A percentile compares a stretch with the other conserved stretches of the same genome.
Evolutionary conservation across 2,329 filamentous ascomycete species (phyloP).

Genomic region (Pyrenophora teres): DNA sequence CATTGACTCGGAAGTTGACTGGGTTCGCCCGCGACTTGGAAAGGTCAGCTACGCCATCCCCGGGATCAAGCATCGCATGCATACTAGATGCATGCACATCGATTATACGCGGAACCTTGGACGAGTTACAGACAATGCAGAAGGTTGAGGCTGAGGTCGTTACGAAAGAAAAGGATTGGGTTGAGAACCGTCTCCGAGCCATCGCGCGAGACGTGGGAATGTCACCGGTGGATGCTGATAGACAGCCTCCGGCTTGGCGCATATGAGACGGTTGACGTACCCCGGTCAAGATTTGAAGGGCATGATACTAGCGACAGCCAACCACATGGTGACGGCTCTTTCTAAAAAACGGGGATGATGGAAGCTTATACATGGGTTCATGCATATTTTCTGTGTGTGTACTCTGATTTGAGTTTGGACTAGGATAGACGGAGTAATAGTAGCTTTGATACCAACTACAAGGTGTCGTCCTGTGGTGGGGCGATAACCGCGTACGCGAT

Average conservation of each 20-base stretch:
- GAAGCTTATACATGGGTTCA: no score
- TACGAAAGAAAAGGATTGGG: slow-evolving; percentile 41
- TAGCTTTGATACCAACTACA: no score
- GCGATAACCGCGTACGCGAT: no score
- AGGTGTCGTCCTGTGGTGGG: no score
- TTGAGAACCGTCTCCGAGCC: slow-evolving; percentile 38
- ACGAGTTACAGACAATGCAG: slow-evolving; percentile 44
- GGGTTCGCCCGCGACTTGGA: slow-evolving; percentile 39
- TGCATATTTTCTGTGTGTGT: no score
- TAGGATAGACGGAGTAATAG: no score
- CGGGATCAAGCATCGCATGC: slow-evolving; percentile 41
- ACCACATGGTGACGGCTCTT: background rate
- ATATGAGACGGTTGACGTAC: slow-evolving; percentile 8
- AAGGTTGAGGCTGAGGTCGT: slow-evolving; percentile 39
- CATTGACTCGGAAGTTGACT: slow-evolving; percentile 42
- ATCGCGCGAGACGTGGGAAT: slow-evolving; percentile 30
- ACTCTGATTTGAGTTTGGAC: no score
- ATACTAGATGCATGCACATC: slow-evolving; percentile 38
- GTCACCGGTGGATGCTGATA: slow-evolving; percentile 15
- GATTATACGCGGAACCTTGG: slow-evolving; percentile 38
- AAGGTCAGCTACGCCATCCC: slow-evolving; percentile 31
- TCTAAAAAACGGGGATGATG: no score
- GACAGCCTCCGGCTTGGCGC: slow-evolving; percentile 33
- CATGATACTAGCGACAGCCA: background rate
- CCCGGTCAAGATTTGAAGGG: background rate